Percentiles rank a stretch among this genome's conserved stretches.
Conservation (phyloP, 2,329 filamentous ascomycete species). For the Lizonia empirigonia region DNA sequence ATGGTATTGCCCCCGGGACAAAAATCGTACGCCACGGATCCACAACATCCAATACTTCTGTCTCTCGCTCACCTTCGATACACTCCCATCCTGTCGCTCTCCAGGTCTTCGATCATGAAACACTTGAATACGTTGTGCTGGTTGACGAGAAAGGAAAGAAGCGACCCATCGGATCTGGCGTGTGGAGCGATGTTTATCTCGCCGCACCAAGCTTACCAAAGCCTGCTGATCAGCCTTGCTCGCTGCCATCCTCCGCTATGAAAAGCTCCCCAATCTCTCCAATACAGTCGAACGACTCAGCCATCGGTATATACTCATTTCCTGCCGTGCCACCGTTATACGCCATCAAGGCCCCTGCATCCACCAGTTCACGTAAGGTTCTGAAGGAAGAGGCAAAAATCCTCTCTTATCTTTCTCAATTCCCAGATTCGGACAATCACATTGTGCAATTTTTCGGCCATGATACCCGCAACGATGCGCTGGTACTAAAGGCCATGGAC, state of each 20-base stretch:
- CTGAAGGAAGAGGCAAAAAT: conserved; percentile 41
- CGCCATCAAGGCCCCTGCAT: conserved; percentile 44
- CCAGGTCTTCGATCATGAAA: conserved; percentile 29
- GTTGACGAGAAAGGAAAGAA: conserved; percentile 31
- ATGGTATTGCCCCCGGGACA: conserved; percentile 25
- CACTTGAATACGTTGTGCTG: conserved; percentile 37
- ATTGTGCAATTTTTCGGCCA: conserved; percentile 44
- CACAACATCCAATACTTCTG: conserved; percentile 20
- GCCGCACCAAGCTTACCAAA: conserved; percentile 33
- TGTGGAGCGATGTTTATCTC: conserved; percentile 48
- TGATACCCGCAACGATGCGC: conserved; percentile 35
- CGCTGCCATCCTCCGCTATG: conserved; percentile 13
- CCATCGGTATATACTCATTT: conserved; percentile 11
- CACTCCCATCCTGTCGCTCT: conserved; percentile 31
- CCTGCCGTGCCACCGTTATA: conserved; percentile 29
- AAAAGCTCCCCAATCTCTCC: conserved; percentile 40
- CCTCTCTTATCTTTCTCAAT: conserved; percentile 41
- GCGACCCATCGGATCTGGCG: conserved; percentile 40
- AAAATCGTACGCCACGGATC: conserved; percentile 30
- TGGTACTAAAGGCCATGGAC: conserved; percentile 44
- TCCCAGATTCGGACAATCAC: conserved; percentile 28
- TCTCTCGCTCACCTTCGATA: conserved; percentile 23
- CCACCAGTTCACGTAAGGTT: conserved; percentile 38
- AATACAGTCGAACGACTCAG: conserved; percentile 25
- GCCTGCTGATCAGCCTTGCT: conserved; percentile 5